phyloP scores from a whole-genome alignment of 1,139 yeast genomes.

The Saccharomyces pastorianus region DNA sequence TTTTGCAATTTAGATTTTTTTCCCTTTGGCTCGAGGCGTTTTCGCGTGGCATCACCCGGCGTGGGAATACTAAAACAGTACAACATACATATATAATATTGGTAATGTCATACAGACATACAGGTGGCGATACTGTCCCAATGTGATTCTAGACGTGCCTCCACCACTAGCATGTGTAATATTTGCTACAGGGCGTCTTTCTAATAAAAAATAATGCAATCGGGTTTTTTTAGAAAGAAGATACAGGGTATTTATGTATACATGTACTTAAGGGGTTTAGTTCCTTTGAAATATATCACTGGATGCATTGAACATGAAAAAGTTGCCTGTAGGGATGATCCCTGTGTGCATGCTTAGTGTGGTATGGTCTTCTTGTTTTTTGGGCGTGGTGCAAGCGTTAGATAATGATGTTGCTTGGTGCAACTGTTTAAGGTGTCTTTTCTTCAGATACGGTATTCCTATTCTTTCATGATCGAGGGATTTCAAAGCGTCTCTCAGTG shows the following conservation, averaged over 20 bases:
- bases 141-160: no score
- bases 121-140: no score
- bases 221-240: no score
- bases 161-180: no score
- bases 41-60: not conserved
- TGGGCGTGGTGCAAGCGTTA: not conserved
- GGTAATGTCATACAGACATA: no score
- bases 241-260: no score
- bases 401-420: not conserved
- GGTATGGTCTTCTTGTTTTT: not conserved
- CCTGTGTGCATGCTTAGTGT: not conserved
- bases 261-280: not conserved
- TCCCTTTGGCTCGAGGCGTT: slow-evolving; percentile 1
- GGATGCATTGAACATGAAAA: not conserved
- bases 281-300: not conserved
- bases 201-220: no score
- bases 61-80: not conserved
- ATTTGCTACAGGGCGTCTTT: no score
- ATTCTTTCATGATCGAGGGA: not conserved
- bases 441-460: not conserved
- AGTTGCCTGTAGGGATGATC: not conserved
- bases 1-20: not conserved
- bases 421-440: not conserved
- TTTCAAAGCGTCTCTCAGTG: not conserved
- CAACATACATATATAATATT: no score